Percentiles rank a stretch among this genome's conserved stretches.
phyloP scores from a whole-genome alignment of 148 eudicot species.

The Camellia granthamiana region DNA sequence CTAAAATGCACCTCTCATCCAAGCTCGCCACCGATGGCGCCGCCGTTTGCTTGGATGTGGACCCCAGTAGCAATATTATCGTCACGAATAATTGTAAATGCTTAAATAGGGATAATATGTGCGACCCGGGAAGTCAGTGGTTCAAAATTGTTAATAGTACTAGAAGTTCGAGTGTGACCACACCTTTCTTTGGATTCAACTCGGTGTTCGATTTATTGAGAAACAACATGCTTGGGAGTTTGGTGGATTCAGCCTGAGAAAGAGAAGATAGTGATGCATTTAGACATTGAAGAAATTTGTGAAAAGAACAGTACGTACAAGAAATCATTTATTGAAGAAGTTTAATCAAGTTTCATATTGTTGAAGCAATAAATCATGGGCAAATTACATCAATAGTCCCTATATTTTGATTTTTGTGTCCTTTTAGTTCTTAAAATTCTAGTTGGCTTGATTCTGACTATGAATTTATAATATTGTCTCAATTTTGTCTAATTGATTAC shows the following conservation, averaged over 20 bases:
- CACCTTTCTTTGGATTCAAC: not conserved
- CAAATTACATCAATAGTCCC: too few relatives aligned
- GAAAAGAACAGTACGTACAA: not conserved
- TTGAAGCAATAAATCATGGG: too few relatives aligned
- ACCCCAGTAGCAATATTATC: conserved; percentile 31
- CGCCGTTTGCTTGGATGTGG: conserved; percentile 63
- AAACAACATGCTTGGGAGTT: not conserved
- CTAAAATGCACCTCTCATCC: conserved; percentile 74
- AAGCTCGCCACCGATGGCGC: conserved; percentile 26
- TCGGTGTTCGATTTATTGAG: conserved; percentile 12
- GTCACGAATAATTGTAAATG: conserved; percentile 65
- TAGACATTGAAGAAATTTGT: not conserved
- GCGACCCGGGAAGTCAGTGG: conserved; percentile 87
- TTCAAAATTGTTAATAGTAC: conserved; percentile 70
- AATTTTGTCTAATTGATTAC: too few relatives aligned
- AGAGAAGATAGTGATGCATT: not conserved
- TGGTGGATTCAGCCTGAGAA: not conserved
- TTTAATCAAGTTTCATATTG: too few relatives aligned
- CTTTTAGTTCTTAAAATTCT: too few relatives aligned
- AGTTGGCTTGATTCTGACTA: too few relatives aligned
- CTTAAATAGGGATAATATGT: conserved; percentile 34
- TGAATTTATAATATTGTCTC: too few relatives aligned
- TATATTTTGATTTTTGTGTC: too few relatives aligned
- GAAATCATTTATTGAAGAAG: not conserved
- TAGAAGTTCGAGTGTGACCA: not conserved